Percentiles rank a stretch among this genome's conserved stretches.
Conservation (phyloP, 768 basidiomycete genomes). For the Suillus placidus region DNA sequence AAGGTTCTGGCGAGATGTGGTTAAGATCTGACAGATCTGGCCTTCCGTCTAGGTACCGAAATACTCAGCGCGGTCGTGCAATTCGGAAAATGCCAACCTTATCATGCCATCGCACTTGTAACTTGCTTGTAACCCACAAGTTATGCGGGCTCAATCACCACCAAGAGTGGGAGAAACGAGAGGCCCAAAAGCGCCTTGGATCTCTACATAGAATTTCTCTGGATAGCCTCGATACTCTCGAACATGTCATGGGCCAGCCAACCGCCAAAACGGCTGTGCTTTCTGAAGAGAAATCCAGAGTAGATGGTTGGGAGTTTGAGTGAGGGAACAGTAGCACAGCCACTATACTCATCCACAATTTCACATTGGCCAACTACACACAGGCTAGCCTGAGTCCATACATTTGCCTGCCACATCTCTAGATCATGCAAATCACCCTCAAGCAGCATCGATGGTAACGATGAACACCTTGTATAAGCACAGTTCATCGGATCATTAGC, state of each 20-base stretch:
- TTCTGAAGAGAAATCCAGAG: slow-evolving; percentile 2
- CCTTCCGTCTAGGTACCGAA: not conserved
- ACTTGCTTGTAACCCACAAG: not conserved
- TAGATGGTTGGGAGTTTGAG: slow-evolving; percentile 8
- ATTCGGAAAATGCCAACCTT: not conserved
- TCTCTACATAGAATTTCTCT: not conserved
- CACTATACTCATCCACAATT: not conserved
- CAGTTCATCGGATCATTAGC: not conserved
- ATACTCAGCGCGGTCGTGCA: not conserved
- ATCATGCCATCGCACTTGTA: not conserved
- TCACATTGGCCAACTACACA: not conserved
- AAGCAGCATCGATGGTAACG: not conserved
- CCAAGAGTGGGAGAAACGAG: not conserved
- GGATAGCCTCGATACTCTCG: not conserved
- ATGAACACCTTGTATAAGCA: slow-evolving; percentile 2
- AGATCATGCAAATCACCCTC: not conserved
- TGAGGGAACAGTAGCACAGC: not conserved
- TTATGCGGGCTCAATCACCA: not conserved
- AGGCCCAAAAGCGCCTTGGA: not conserved
- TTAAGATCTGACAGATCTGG: slow-evolving; percentile 2
- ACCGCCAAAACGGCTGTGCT: slow-evolving; percentile 2
- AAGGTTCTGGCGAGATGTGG: slow-evolving; percentile 1
- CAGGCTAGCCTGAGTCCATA: not conserved
- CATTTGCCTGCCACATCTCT: not conserved
- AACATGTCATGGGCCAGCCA: not conserved